Conservation (phyloP, 306 rosid species). For the Cyamopsis tetragonoloba region DNA sequence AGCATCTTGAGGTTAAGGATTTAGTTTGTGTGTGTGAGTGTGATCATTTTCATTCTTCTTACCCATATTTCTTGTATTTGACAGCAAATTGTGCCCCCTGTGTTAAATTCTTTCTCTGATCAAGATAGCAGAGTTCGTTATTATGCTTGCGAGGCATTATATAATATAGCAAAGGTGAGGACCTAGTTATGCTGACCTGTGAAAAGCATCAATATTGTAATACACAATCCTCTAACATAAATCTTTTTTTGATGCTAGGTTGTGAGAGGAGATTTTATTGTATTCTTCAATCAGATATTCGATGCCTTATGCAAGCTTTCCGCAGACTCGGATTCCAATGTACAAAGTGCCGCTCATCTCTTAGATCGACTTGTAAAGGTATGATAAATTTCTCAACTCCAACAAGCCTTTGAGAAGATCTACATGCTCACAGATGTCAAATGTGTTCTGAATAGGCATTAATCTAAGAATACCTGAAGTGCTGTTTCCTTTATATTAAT, state of each 20-base stretch:
- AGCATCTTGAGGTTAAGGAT: constrained; percentile 85
- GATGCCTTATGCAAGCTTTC: constrained; percentile 99
- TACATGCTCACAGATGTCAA: neutral
- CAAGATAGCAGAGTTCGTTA: constrained; percentile 99
- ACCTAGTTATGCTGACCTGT: constrained; percentile 23
- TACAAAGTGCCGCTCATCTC: constrained; percentile 98
- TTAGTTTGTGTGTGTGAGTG: neutral
- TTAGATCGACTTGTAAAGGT: constrained; percentile 97
- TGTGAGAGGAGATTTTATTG: constrained; percentile 95
- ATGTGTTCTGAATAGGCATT: constrained; percentile 2
- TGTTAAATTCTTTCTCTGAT: constrained; percentile 83
- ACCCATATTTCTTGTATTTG: constrained; percentile 29
- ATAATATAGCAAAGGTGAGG: constrained; percentile 95
- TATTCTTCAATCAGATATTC: constrained; percentile 93
- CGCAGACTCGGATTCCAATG: constrained; percentile 91
- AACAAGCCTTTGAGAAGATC: neutral
- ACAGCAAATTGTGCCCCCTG: constrained; percentile 97
- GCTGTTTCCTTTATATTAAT: constrained; percentile 17
- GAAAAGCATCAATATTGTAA: neutral
- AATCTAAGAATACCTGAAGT: constrained; percentile 20
- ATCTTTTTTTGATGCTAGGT: constrained; percentile 56
- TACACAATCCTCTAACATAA: constrained; percentile 31
- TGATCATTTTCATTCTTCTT: constrained; percentile 10
- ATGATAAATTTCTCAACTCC: constrained; percentile 14
- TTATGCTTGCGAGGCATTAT: constrained; percentile 97